These are phyloP conservation scores for Coccomyxa subellipsoidea DNA, from an alignment of 163 green algal genomes.

Conservation along the genomic window DNA sequence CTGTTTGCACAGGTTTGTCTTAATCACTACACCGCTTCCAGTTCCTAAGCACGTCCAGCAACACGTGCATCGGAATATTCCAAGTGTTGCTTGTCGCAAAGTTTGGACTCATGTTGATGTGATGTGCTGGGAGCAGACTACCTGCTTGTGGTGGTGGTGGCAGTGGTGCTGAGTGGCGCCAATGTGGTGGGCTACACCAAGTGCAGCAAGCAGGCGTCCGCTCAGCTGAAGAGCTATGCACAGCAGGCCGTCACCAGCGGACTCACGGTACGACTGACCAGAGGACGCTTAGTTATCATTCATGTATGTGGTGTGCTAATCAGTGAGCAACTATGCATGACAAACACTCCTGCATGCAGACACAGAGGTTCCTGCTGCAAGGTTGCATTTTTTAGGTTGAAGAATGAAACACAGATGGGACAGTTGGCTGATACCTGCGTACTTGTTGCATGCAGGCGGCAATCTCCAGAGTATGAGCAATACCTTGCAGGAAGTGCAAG, in stretches of 20 bases:
- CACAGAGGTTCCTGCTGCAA: too few relatives aligned
- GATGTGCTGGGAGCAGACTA: conserved; percentile 44
- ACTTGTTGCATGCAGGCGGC: not conserved
- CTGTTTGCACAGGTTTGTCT: too few relatives aligned
- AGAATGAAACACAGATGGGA: too few relatives aligned
- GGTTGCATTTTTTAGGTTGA: too few relatives aligned
- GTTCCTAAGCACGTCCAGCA: too few relatives aligned
- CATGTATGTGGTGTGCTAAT: not conserved
- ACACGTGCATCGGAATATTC: not conserved
- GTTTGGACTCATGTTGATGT: not conserved
- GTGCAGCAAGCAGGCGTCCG: conserved; percentile 36
- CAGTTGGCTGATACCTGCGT: too few relatives aligned
- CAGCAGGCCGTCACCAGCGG: not conserved
- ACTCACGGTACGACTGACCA: not conserved
- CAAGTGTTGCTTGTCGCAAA: not conserved
- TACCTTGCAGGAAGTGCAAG: not conserved
- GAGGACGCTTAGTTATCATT: not conserved
- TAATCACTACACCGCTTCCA: too few relatives aligned
- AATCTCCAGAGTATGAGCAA: not conserved
- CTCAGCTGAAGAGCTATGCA: conserved; percentile 17
- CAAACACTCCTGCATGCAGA: too few relatives aligned
- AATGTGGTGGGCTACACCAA: conserved; percentile 88
- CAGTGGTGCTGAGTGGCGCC: conserved; percentile 67
- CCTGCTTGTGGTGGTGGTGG: conserved; percentile 71
- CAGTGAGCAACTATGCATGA: too few relatives aligned